These are phyloP conservation scores for Mortierella sp. DNA, from an alignment of 371 early-diverging fungal genomes.

Conservation along the genomic window DNA sequence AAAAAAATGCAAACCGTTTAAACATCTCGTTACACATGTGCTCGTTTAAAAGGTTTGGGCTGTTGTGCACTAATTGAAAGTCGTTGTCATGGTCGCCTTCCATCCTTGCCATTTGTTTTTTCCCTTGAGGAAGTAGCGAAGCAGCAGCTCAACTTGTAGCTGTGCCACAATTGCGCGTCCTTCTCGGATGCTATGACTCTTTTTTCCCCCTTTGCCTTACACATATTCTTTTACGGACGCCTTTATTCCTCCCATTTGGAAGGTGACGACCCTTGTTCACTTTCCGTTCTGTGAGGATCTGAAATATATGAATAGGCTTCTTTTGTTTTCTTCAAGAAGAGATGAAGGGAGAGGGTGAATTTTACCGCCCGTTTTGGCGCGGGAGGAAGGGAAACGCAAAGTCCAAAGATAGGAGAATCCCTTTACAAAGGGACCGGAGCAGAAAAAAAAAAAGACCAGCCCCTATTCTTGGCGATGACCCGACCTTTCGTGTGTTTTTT, in stretches of 20 bases:
- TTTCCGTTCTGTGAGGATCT: no score
- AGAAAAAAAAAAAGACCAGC: not conserved
- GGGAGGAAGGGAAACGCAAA: not conserved
- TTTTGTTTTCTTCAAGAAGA: not conserved
- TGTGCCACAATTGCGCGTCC: not conserved
- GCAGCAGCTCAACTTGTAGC: not conserved
- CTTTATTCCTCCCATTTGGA: not conserved
- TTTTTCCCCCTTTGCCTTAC: not conserved
- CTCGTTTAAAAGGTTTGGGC: constrained; percentile 1
- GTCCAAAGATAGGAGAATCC: constrained; percentile 2
- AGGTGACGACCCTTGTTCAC: no score
- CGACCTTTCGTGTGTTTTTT: no score
- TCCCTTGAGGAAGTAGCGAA: not conserved
- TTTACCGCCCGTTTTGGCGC: not conserved
- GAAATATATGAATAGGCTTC: not conserved
- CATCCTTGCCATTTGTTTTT: not conserved
- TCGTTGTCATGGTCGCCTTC: not conserved
- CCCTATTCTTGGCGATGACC: constrained; percentile 7
- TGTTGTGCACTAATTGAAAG: no score
- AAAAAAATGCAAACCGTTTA: no score
- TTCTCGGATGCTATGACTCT: not conserved
- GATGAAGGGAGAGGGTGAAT: no score
- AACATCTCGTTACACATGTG: no score
- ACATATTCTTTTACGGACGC: not conserved
- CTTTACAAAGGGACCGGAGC: not conserved